Percentiles rank a stretch among this genome's conserved stretches.
Conservation (phyloP, 2,329 filamentous ascomycete species). For the Colletotrichum somersetense region DNA sequence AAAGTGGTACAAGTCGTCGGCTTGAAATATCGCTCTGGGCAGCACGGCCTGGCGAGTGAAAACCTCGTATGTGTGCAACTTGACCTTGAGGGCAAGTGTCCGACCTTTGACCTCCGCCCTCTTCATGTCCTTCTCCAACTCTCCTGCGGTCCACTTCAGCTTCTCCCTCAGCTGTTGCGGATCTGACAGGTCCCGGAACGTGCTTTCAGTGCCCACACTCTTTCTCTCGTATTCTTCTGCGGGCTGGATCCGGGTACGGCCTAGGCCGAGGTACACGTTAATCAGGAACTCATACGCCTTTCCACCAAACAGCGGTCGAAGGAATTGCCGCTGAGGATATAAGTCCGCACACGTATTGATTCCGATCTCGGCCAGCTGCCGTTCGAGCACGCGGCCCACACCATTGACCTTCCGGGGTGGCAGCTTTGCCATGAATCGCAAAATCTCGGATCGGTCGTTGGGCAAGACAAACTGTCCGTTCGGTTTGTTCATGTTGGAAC, state of each 20-base stretch:
- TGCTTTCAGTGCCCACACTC: conserved; percentile 93
- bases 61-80: conserved; percentile 94
- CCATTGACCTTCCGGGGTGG: conserved; percentile 94
- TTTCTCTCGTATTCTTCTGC: conserved; percentile 93
- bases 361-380: conserved; percentile 88
- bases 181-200: conserved; percentile 84
- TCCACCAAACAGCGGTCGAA: conserved; percentile 86
- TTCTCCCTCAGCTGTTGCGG: conserved; percentile 79
- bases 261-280: conserved; percentile 86
- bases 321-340: conserved; percentile 78
- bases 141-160: conserved; percentile 83
- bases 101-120: conserved; percentile 87
- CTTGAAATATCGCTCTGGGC: conserved; percentile 77
- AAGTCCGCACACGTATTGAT: conserved; percentile 92
- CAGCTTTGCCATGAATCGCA: conserved; percentile 87
- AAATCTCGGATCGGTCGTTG: conserved; percentile 78
- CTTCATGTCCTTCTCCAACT: conserved; percentile 86
- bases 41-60: conserved; percentile 84
- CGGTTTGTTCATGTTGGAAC: conserved; percentile 95
- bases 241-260: conserved; percentile 85
- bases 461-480: conserved; percentile 89
- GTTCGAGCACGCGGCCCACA: conserved; percentile 92
- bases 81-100: conserved; percentile 93
- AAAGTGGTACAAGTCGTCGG: conserved; percentile 87
- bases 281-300: conserved; percentile 92